These are phyloP conservation scores for Coemansia nantahalensis DNA, from an alignment of 192 early-diverging fungal species.

Conservation along the genomic window DNA sequence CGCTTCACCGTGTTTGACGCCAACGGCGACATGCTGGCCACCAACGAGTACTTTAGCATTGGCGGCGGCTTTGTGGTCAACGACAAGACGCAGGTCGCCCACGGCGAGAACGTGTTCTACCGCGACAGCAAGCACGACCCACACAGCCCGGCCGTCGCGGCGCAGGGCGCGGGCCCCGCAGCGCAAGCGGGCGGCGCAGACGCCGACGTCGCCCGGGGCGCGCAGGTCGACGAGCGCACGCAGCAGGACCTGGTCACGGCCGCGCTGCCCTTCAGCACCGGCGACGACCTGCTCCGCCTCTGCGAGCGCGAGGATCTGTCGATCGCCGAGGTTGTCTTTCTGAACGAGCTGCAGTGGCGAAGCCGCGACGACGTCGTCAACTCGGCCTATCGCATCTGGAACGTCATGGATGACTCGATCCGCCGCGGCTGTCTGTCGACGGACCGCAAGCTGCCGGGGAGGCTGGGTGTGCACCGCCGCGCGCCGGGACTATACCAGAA, in stretches of 20 bases:
- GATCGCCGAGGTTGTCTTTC: conserved; percentile 94
- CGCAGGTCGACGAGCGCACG: conserved; percentile 54
- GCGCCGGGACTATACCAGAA: conserved; percentile 87
- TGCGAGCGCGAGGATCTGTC: conserved; percentile 81
- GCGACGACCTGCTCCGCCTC: conserved; percentile 71
- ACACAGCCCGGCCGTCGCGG: neutral
- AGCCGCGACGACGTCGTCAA: conserved; percentile 74
- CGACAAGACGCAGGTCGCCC: conserved; percentile 76
- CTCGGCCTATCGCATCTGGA: conserved; percentile 79
- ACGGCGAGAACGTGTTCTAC: conserved; percentile 71
- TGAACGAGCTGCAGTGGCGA: conserved; percentile 92
- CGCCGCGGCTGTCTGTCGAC: conserved; percentile 67
- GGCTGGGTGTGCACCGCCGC: conserved; percentile 75
- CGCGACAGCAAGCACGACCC: conserved; percentile 29
- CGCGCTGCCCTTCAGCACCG: conserved; percentile 81
- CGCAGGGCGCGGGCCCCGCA: no score
- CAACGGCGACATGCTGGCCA: conserved; percentile 81
- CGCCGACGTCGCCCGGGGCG: conserved; percentile 16
- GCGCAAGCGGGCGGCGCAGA: no score
- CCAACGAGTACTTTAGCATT: conserved; percentile 95
- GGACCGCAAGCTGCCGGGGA: conserved; percentile 71
- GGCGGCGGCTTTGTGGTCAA: conserved; percentile 96
- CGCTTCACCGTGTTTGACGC: conserved; percentile 85
- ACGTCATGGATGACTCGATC: conserved; percentile 88
- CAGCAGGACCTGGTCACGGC: conserved; percentile 73